Evolutionary conservation across 345 rosid species (phyloP), one percentile per base, ranked within the genome.

Genomic region (Gossypium australe): DNA sequence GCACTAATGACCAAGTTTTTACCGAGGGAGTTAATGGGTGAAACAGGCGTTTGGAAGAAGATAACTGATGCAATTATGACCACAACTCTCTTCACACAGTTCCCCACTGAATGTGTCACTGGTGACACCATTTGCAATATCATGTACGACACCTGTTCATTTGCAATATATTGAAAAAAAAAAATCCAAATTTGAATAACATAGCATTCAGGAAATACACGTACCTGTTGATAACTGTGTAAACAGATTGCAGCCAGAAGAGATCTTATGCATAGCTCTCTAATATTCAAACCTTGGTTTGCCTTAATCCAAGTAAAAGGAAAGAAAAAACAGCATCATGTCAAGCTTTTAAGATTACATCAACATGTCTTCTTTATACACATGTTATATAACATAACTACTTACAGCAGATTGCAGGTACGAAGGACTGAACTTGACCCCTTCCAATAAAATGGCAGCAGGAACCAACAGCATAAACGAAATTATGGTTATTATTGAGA

Each of bases 21-120:
- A 92, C 97, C 97, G 0, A 94, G 78, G 29, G 89, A 74, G 71
- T 89, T 94, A 3, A 87, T 66, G 8, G 88, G 89, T 0, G 92
- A 88, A 24, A 92, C 76, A 0, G 94, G 90, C 0, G 86, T 89
- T 75, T 52, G 68, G 86, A 94, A 94, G 94, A 90, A 87, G 60
- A 91, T 1, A 63, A 91, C 84, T 6, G 93, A 89, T 20, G 98
- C 88, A 52, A 80, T 77, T 3, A 94, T 92, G 38, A 92, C 94
- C 76, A 90, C 94, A 24, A 92, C 93, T 2, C 97, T 89, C 87
- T 94, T 94, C 79, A 81, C 89, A 62, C 91, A 83, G 72, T 94
- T 94, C 75, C 95, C 98, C 4, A 94, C 98, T 0, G 97, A 84
- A 78, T 94, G 98, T 6, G 89, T 86, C 12, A 94, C 89, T 2